Evolutionary conservation across 495 filamentous ascomycete genomes (phyloP).

Genomic region (Aspergillus sclerotioniger): DNA sequence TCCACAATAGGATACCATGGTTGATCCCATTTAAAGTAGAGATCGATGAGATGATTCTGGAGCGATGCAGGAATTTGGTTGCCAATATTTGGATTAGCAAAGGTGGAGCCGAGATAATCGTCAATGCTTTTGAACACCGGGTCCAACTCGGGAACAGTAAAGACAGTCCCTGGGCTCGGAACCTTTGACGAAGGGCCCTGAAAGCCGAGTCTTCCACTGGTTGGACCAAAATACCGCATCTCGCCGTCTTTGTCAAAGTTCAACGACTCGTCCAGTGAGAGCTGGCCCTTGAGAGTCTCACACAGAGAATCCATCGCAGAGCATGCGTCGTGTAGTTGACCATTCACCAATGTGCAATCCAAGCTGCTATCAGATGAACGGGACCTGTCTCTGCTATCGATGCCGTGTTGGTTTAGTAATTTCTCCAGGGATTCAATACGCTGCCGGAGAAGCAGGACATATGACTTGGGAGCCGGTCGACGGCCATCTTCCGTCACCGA

Average conservation of each 20-base stretch:
- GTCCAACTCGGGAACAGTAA: not conserved
- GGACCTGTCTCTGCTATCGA: not conserved
- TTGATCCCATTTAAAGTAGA: slow-evolving; percentile 84
- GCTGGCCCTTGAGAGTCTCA: slow-evolving; percentile 25
- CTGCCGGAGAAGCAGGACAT: slow-evolving; percentile 4
- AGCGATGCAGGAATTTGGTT: slow-evolving; percentile 20
- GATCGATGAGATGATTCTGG: slow-evolving; percentile 25
- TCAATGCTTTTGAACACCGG: not conserved
- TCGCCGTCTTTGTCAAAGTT: slow-evolving; percentile 35
- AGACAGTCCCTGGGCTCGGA: not conserved
- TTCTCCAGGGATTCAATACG: slow-evolving; percentile 5
- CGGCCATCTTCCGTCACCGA: slow-evolving; percentile 5
- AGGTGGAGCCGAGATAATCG: not conserved
- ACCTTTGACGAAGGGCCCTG: slow-evolving; percentile 7
- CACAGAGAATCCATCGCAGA: slow-evolving; percentile 22
- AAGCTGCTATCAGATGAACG: not conserved
- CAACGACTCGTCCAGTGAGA: slow-evolving; percentile 30
- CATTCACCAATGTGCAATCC: not conserved
- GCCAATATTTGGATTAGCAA: not conserved
- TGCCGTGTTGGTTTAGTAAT: not conserved
- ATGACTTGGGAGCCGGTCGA: slow-evolving; percentile 4
- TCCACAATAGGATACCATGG: slow-evolving; percentile 70
- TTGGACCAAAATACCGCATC: slow-evolving; percentile 31
- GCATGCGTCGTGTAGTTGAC: not conserved
- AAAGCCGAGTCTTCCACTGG: slow-evolving; percentile 29